Conservation (phyloP, 2,329 filamentous ascomycete species). For the Aplosporella prunicola region DNA sequence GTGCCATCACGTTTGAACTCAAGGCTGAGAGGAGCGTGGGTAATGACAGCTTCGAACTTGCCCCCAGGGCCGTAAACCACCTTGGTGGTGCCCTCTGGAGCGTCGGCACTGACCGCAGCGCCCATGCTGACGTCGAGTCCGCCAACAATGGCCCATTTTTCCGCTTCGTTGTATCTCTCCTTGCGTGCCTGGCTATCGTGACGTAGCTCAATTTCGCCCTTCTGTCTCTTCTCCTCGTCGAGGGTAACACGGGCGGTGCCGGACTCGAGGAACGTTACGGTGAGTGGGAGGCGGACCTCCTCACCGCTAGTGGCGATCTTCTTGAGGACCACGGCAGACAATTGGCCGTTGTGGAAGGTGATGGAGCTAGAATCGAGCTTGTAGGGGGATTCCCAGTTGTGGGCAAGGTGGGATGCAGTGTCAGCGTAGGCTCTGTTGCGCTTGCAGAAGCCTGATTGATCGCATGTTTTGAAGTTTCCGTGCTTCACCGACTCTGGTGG, state of each 20-base stretch:
- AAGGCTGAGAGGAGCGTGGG: slow-evolving; percentile 70
- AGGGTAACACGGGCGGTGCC: slow-evolving; percentile 79
- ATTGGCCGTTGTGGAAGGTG: slow-evolving; percentile 66
- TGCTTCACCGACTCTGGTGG: slow-evolving; percentile 60
- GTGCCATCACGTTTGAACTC: slow-evolving; percentile 78
- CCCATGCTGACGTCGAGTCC: slow-evolving; percentile 63
- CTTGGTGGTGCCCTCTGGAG: slow-evolving; percentile 54
- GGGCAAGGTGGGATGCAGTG: slow-evolving; percentile 53
- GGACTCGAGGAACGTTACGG: slow-evolving; percentile 79
- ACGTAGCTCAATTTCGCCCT: slow-evolving; percentile 78
- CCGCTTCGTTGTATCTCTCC: slow-evolving; percentile 88
- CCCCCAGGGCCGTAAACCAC: slow-evolving; percentile 69
- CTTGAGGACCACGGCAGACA: slow-evolving; percentile 77
- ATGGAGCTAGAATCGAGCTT: slow-evolving; percentile 61
- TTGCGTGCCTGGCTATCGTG: slow-evolving; percentile 78
- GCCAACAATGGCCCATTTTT: slow-evolving; percentile 77
- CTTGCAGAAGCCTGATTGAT: slow-evolving; percentile 94
- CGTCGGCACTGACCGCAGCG: slow-evolving; percentile 57
- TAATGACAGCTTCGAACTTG: slow-evolving; percentile 74
- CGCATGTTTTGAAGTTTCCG: slow-evolving; percentile 93
- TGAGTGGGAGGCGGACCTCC: slow-evolving; percentile 70
- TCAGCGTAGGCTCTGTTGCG: slow-evolving; percentile 89
- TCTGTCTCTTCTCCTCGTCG: slow-evolving; percentile 83
- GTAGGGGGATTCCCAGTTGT: slow-evolving; percentile 73
- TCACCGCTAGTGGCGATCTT: slow-evolving; percentile 56